Evolutionary conservation across 345 rosid genomes (phyloP), one percentile per base, ranked within the genome.

Genomic region (Stellera chamaejasme): DNA sequence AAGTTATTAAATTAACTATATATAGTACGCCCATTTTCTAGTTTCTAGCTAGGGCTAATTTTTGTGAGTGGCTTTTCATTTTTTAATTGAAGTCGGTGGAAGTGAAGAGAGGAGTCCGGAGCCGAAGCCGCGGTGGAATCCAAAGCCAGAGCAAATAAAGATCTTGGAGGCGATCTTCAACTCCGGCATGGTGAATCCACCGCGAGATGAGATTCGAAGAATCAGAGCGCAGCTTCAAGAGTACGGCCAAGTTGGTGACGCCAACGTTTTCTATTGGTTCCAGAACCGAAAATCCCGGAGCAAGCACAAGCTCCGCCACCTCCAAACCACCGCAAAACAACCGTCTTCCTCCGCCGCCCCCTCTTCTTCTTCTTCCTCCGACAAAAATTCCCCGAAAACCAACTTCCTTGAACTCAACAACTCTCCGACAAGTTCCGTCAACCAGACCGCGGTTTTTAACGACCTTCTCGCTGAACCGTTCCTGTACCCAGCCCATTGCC

Each of bases 141-240:
- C 99, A 9, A 94, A 83, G 62, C 99, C 99, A 3, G 97, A 94
- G 78, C 99, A 94, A 70, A 90, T 94, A 67, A 78, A 95, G 41
- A 90, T 94, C 15, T 80, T 94, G 14, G 99, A 94, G 73, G 85
- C 92, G 9, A 94, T 94, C 66, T 94, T 94, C 60, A 88, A 94
- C 74, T 94, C 99, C 8, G 99, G 99, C 43, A 87, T 94, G 96
- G 97, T 94, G 54, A 94, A 94, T 63, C 99, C 99, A 6, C 99
- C 97, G 0, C 77, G 99, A 69, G 99, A 94, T 19, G 99, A 90
- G 82, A 94, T 94, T 42, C 54, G 95, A 50, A 90, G 82, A 61
- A 94, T 94, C 66, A 77, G 96, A 72, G 83, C 82, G 66, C 99
- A 83, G 62, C 72, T 90, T 41, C 99, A 90, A 60, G 96, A 90